These are phyloP conservation scores for Acanthamoeba triangularis DNA, from an alignment of 208 protist genomes.

Conservation along the genomic window DNA sequence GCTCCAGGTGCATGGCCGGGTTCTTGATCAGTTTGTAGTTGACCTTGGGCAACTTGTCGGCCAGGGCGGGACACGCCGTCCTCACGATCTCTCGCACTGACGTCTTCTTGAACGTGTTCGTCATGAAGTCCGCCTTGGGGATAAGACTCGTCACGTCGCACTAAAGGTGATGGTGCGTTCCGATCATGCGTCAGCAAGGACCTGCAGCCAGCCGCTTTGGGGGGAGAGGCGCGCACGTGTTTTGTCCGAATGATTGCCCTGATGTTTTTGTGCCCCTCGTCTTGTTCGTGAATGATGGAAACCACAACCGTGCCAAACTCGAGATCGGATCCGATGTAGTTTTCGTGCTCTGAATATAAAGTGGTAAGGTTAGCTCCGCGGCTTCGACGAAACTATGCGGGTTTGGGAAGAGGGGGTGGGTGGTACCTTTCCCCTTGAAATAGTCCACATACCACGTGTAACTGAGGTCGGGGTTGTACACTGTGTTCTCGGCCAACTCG, in stretches of 20 bases:
- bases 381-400: not conserved
- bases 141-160: not conserved
- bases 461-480: constrained; percentile 60
- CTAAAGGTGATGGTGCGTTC: not conserved
- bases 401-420: not conserved
- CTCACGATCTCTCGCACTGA: constrained; percentile 49
- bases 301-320: constrained; percentile 40
- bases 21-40: constrained; percentile 68
- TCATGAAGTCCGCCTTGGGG: constrained; percentile 53
- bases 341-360: not conserved
- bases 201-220: not conserved
- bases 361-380: not conserved
- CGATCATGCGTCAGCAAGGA: not conserved
- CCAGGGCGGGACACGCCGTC: not conserved
- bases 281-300: not conserved
- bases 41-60: constrained; percentile 32
- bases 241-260: constrained; percentile 42
- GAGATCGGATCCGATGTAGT: constrained; percentile 46
- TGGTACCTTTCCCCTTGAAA: constrained; percentile 71
- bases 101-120: constrained; percentile 52
- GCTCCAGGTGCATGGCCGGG: constrained; percentile 42
- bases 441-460: constrained; percentile 67
- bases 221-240: not conserved
- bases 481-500: constrained; percentile 22
- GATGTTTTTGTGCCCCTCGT: constrained; percentile 3